These are phyloP conservation scores for Cyberlindnera mississippiensis DNA, from an alignment of 805 yeast genomes.

Conservation along the genomic window DNA sequence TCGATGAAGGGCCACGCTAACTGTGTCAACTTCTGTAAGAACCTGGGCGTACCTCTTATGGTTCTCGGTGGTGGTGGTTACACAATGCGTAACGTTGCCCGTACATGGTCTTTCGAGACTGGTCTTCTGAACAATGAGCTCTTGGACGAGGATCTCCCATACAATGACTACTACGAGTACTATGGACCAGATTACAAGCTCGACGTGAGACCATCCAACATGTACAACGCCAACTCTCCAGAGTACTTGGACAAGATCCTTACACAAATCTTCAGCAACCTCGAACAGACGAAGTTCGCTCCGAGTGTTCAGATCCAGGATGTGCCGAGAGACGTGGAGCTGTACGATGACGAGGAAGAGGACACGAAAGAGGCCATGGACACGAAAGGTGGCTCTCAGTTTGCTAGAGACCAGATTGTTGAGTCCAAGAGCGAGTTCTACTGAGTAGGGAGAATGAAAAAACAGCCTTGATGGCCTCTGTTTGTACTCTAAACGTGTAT, in stretches of 20 bases:
- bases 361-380: conserved; percentile 77
- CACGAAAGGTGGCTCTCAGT: conserved; percentile 86
- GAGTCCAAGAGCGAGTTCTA: conserved; percentile 77
- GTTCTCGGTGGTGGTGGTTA: conserved; percentile 98
- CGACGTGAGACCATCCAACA: conserved; percentile 92
- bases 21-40: conserved; percentile 83
- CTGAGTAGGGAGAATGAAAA: background rate
- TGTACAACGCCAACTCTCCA: conserved; percentile 94
- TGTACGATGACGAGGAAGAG: conserved; percentile 81
- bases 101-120: conserved; percentile 94
- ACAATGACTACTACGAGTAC: conserved; percentile 93
- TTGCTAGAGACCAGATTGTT: conserved; percentile 71
- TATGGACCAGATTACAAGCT: conserved; percentile 95
- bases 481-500: too few species aligned
- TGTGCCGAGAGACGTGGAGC: conserved; percentile 87
- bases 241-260: conserved; percentile 85
- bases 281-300: conserved; percentile 89
- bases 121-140: conserved; percentile 79
- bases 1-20: conserved; percentile 95
- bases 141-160: conserved; percentile 60
- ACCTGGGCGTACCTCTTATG: conserved; percentile 85
- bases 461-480: too few species aligned
- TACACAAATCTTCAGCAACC: conserved; percentile 68
- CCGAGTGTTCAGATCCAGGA: conserved; percentile 95
- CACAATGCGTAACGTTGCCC: conserved; percentile 93